phyloP scores from a whole-genome alignment of 768 basidiomycete species.

The Trametes villosa region DNA sequence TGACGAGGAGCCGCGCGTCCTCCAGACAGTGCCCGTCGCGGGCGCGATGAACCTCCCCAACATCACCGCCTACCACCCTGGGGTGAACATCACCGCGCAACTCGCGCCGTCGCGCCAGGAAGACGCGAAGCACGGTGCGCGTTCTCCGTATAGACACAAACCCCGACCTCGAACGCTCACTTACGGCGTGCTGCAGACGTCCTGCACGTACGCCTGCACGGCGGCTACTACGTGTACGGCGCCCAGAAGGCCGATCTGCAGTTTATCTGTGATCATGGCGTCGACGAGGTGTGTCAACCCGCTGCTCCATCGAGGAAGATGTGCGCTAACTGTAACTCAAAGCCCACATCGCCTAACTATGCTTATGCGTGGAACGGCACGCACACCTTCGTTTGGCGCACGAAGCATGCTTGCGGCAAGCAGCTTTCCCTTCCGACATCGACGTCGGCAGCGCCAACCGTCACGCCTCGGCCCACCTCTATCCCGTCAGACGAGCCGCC shows the following conservation, averaged over 20 bases:
- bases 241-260: constrained; percentile 31
- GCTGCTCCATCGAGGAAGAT: background rate
- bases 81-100: constrained; percentile 29
- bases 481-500: background rate
- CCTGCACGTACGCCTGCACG: constrained; percentile 31
- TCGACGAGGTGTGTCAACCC: constrained; percentile 29
- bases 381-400: constrained; percentile 33
- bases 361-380: constrained; percentile 33
- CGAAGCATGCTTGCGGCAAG: constrained; percentile 34
- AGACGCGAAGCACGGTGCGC: constrained; percentile 26
- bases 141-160: background rate
- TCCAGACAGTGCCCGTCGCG: constrained; percentile 34
- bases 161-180: background rate
- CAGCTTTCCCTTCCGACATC: background rate
- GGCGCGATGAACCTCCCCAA: constrained; percentile 25
- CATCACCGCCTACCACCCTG: constrained; percentile 22
- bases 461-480: background rate
- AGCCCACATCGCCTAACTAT: constrained; percentile 25
- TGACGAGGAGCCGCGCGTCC: constrained; percentile 28
- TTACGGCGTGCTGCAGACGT: constrained; percentile 13
- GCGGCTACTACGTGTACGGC: constrained; percentile 34
- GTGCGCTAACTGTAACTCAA: background rate
- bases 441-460: background rate
- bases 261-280: constrained; percentile 34
- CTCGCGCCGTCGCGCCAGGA: constrained; percentile 14